phyloP scores from a whole-genome alignment of 2,329 filamentous ascomycete species.

The Aureobasidium zeae region DNA sequence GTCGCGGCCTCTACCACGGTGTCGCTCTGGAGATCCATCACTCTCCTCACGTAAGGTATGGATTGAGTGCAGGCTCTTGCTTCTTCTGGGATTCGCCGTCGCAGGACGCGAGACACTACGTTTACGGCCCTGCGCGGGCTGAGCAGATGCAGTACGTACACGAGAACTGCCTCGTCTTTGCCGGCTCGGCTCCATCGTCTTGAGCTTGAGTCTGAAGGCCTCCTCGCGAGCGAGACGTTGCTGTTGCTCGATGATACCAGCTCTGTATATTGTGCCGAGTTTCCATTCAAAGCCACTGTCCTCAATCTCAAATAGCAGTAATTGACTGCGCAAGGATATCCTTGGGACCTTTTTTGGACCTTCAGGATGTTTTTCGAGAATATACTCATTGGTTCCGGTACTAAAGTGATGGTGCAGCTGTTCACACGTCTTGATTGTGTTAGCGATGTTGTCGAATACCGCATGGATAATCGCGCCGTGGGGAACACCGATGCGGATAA shows the following conservation, averaged over 20 bases:
- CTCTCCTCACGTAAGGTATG: constrained; percentile 14
- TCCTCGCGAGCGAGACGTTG: constrained; percentile 85
- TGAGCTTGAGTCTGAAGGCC: constrained; percentile 78
- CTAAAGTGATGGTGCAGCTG: constrained; percentile 91
- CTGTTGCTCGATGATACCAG: constrained; percentile 78
- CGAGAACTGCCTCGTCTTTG: constrained; percentile 43
- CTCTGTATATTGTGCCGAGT: constrained; percentile 83
- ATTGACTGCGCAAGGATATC: constrained; percentile 70
- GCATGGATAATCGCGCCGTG: constrained; percentile 84
- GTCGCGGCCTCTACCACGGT: constrained; percentile 24
- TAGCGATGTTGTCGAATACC: constrained; percentile 88
- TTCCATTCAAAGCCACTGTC: constrained; percentile 98
- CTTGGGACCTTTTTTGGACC: constrained; percentile 79
- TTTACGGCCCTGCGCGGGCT: constrained; percentile 33
- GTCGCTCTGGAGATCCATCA: constrained; percentile 4
- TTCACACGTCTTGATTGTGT: constrained; percentile 74
- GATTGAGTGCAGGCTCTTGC: constrained; percentile 28
- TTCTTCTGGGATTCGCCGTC: constrained; percentile 25
- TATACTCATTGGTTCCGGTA: constrained; percentile 79
- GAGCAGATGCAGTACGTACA: constrained; percentile 45
- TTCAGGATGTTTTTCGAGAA: constrained; percentile 76
- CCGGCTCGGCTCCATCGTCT: constrained; percentile 62
- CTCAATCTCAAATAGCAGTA: constrained; percentile 83
- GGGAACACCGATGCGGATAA: constrained; percentile 77
- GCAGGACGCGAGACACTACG: constrained; percentile 25